phyloP scores from a whole-genome alignment of 306 rosid species.

The Trifolium pratense region DNA sequence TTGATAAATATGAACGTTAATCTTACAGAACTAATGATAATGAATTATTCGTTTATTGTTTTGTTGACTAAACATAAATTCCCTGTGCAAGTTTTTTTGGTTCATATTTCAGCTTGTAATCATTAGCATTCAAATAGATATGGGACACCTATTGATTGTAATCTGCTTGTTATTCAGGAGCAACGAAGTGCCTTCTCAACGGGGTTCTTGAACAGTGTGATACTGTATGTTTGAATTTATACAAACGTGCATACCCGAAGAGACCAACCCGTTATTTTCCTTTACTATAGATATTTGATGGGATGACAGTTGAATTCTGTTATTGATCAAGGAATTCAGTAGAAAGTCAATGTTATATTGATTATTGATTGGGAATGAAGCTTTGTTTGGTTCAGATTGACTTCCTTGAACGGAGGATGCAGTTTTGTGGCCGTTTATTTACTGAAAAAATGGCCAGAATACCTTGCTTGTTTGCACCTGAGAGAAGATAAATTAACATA shows the following conservation, averaged over 20 bases:
- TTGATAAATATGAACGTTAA: neutral
- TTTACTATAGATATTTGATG: constrained; percentile 52
- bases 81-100: neutral
- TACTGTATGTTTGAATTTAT: constrained; percentile 83
- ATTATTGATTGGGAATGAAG: constrained; percentile 76
- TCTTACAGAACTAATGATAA: no score
- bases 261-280: constrained; percentile 74
- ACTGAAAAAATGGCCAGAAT: constrained; percentile 1
- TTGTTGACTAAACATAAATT: no score
- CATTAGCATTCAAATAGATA: neutral
- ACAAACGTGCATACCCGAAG: constrained; percentile 90
- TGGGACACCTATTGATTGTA: neutral
- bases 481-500: constrained; percentile 16
- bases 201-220: constrained; percentile 86
- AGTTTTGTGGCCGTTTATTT: constrained; percentile 20
- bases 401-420: constrained; percentile 40
- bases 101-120: constrained; percentile 4
- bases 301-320: constrained; percentile 38
- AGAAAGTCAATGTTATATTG: constrained; percentile 47
- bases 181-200: constrained; percentile 80
- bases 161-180: constrained; percentile 53
- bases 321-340: constrained; percentile 39
- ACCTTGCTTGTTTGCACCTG: constrained; percentile 3
- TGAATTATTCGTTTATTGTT: no score
- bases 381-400: constrained; percentile 74